These are phyloP conservation scores for Fusarium papillatum DNA, from an alignment of 2,329 filamentous ascomycete genomes.

Conservation along the genomic window DNA sequence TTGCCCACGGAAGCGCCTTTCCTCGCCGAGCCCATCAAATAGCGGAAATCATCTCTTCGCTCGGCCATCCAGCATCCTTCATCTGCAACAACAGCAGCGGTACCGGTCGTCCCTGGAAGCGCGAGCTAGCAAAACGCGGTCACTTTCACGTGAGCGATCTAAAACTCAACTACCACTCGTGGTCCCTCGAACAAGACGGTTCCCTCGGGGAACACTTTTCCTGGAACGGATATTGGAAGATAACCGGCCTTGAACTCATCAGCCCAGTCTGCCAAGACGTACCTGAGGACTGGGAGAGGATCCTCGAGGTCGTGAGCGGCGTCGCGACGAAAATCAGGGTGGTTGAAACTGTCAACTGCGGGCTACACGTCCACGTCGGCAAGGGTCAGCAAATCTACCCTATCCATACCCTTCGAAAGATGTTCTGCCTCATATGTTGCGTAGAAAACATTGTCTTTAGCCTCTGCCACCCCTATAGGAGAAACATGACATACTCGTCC, in stretches of 20 bases:
- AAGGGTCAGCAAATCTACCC: slow-evolving; percentile 22
- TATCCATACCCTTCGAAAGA: slow-evolving; percentile 20
- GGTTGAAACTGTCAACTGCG: slow-evolving; percentile 3
- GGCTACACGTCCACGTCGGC: slow-evolving; percentile 33
- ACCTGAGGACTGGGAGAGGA: slow-evolving; percentile 26
- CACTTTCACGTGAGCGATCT: neutral
- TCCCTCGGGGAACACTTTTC: neutral
- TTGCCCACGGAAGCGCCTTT: neutral
- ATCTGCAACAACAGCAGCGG: neutral
- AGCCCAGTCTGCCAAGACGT: slow-evolving; percentile 26
- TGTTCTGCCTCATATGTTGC: slow-evolving; percentile 25
- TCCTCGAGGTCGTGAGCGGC: slow-evolving; percentile 27
- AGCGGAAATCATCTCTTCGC: neutral
- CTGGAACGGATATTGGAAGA: slow-evolving; percentile 20
- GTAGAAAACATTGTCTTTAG: slow-evolving; percentile 32
- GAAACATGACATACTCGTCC: neutral
- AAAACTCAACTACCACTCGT: slow-evolving; percentile 19
- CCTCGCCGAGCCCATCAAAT: neutral
- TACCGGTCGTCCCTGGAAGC: neutral
- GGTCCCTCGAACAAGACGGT: slow-evolving; percentile 17
- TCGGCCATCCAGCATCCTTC: neutral
- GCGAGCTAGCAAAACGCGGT: slow-evolving; percentile 7
- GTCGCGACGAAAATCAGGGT: slow-evolving; percentile 29
- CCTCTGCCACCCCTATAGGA: slow-evolving; percentile 19
- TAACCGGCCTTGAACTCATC: slow-evolving; percentile 26